phyloP scores from a whole-genome alignment of 148 eudicot genomes.

The Arctostaphylos glauca region DNA sequence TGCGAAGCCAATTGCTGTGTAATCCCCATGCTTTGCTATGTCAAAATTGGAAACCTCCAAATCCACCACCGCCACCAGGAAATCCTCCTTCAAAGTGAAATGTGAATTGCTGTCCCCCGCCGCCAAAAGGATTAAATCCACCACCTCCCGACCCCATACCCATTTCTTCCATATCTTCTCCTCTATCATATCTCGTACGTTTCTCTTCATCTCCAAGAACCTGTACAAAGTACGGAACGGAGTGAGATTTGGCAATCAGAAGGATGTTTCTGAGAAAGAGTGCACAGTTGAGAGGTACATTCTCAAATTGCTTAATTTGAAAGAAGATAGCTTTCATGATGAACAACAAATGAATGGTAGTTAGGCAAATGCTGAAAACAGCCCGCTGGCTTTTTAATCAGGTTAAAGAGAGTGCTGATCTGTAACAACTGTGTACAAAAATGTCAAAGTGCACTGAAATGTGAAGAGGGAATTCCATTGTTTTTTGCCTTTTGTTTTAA shows the following conservation, averaged over 20 bases:
- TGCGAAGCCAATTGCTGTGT: not conserved
- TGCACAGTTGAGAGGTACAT: not conserved
- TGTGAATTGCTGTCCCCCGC: conserved; percentile 78
- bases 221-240: conserved; percentile 31
- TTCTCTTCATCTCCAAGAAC: conserved; percentile 89
- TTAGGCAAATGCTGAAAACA: not conserved
- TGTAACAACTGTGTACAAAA: not conserved
- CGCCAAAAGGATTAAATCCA: conserved; percentile 90
- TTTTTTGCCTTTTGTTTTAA: not conserved
- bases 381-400: not conserved
- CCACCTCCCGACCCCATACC: conserved; percentile 81
- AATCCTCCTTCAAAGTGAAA: conserved; percentile 97
- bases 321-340: not conserved
- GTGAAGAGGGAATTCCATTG: not conserved
- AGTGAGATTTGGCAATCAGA: conserved; percentile 8
- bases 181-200: conserved; percentile 78
- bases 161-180: conserved; percentile 81
- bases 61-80: conserved; percentile 72
- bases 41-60: conserved; percentile 79
- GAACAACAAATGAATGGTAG: not conserved
- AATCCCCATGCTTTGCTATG: conserved; percentile 3
- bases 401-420: not conserved
- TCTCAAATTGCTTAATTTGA: not conserved
- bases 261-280: not conserved
- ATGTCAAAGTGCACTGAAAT: not conserved